These are phyloP conservation scores for Ogataea salicorniae DNA, from an alignment of 805 yeast genomes.

Conservation along the genomic window DNA sequence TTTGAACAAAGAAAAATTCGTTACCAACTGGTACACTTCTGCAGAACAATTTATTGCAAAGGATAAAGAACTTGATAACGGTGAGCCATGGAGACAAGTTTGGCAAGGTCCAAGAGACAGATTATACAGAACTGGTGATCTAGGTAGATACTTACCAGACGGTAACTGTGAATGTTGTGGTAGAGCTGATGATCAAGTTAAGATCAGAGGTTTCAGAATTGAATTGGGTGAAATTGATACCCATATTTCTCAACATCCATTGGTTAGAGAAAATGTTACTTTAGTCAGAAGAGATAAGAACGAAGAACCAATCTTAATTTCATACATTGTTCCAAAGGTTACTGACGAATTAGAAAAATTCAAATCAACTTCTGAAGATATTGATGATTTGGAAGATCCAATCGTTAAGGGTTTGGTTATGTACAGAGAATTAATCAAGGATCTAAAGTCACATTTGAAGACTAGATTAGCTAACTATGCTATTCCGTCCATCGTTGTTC, in stretches of 20 bases:
- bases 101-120: constrained; percentile 97
- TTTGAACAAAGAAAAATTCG: constrained; percentile 78
- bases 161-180: constrained; percentile 99
- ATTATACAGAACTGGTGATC: constrained; percentile 93
- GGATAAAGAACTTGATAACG: constrained; percentile 42
- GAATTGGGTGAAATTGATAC: constrained; percentile 98
- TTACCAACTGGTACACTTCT: constrained; percentile 85
- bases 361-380: constrained; percentile 46
- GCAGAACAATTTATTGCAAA: constrained; percentile 55
- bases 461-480: constrained; percentile 90
- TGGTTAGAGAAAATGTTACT: constrained; percentile 89
- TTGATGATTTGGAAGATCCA: constrained; percentile 50
- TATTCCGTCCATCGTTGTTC: constrained; percentile 86
- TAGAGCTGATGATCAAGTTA: constrained; percentile 98
- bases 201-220: constrained; percentile 96
- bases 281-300: constrained; percentile 87
- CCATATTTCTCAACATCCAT: constrained; percentile 88
- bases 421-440: constrained; percentile 71
- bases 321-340: constrained; percentile 79
- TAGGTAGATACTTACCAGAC: constrained; percentile 94
- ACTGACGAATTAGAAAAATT: constrained; percentile 41
- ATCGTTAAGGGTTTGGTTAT: constrained; percentile 75
- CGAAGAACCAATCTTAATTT: constrained; percentile 85
- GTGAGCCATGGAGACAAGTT: constrained; percentile 64
- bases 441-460: constrained; percentile 76